Percentiles rank a stretch among this genome's conserved stretches.
Conservation (phyloP, 441 rosid species). For the Euphorbia schlechtendalii region DNA sequence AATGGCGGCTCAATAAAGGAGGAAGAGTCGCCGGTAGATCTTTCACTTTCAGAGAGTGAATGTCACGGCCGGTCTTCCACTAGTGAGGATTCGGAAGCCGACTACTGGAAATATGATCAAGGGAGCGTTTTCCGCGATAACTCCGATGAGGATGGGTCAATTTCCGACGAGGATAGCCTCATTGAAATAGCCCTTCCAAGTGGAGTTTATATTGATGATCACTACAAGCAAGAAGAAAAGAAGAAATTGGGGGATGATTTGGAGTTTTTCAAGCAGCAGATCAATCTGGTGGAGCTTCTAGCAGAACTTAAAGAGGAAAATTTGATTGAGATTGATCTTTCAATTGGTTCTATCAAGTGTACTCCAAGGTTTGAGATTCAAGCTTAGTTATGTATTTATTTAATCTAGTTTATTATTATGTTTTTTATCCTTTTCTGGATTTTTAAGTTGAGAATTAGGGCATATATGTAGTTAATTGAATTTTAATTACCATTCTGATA, state of each 20-base stretch:
- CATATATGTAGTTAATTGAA: neutral
- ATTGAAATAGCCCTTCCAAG: slow-evolving; percentile 77
- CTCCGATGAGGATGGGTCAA: slow-evolving; percentile 54
- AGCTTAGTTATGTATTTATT: slow-evolving; percentile 27
- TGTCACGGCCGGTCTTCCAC: slow-evolving; percentile 28
- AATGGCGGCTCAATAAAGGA: too few relatives aligned
- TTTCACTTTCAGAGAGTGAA: slow-evolving; percentile 38
- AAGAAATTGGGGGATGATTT: slow-evolving; percentile 32
- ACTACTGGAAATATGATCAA: neutral
- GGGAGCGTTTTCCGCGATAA: slow-evolving; percentile 27
- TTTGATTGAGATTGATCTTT: slow-evolving; percentile 84
- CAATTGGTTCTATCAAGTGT: slow-evolving; percentile 76
- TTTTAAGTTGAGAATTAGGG: slow-evolving; percentile 19
- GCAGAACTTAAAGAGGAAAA: slow-evolving; percentile 60
- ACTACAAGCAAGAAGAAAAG: slow-evolving; percentile 22
- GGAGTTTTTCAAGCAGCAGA: slow-evolving; percentile 29
- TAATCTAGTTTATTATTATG: neutral
- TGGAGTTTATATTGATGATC: slow-evolving; percentile 45
- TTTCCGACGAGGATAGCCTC: slow-evolving; percentile 77
- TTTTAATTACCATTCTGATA: slow-evolving; percentile 4
- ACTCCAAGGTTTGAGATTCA: slow-evolving; percentile 62
- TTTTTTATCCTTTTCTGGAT: slow-evolving; percentile 36
- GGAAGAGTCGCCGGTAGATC: too few relatives aligned
- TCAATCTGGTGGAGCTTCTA: slow-evolving; percentile 34
- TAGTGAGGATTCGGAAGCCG: slow-evolving; percentile 49